Base-by-base conservation (phyloP, 768 basidiomycete species). In the Ramaria sp. region DNA sequence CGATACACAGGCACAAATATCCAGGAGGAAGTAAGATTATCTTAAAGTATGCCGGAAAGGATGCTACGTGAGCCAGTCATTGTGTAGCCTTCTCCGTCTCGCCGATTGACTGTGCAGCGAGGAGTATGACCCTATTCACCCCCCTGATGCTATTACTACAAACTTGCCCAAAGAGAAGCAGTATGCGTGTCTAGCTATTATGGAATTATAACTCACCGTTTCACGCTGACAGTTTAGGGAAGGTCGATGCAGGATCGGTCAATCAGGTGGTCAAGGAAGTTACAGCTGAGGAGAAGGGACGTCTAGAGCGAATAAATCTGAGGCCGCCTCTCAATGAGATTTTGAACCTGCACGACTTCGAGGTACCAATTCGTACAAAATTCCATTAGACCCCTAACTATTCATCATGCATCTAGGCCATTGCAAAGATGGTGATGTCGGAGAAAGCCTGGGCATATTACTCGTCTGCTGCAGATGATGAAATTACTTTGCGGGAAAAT, bases 391-490 rank as follows among this genome's bases (percentile, higher is more conserved):
- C 38, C 46, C 49, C 46, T 30, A 4, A 22, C 46, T 20, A n/a
- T 20, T 31, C 41, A n/a, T 37, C 34, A 37, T 37, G 34, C 3
- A 1, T 31, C 24, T 57, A 91, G 89, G 79, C 87, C 17, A 83
- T 98, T 53, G 93, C 91, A 9, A 86, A 79, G 68, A 74, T 75
- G 63, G 84, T 89, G 11, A 84, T 98, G 75, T 72, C 83, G 1
- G 84, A 86, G 34, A 90, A 91, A 67, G 91, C 91, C 0, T 97
- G 94, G 94, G 94, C 93, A 5, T 94, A 94, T 68, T 94, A 97
- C 65, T 91, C 88, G 0, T 93, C 91, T n/a, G 94, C 92, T 17
- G 84, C 95, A 7, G 95, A 97, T 66, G 94, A 97, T 63, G 92
- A 96, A 70, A 90, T 93, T 46, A 93, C 91, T 31, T 74, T 79